Evolutionary conservation across 2,329 filamentous ascomycete species (phyloP), one percentile per base, ranked within the genome.

Genomic region (Aspergillus fumigatus): DNA sequence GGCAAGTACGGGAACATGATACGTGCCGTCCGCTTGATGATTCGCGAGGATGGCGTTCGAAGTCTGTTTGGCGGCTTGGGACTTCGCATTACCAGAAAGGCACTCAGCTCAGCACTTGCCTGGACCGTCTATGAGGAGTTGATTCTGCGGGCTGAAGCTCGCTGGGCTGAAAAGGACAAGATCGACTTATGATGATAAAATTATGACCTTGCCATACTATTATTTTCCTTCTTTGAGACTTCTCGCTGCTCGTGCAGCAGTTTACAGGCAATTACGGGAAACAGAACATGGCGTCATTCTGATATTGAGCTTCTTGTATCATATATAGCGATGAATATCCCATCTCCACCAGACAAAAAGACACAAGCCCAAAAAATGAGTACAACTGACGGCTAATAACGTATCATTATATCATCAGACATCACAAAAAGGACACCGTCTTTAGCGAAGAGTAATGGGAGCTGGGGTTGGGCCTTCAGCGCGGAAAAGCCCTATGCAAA

Each of bases 101-200:
- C 92, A 4, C 76, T 97, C 48, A 97, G 92, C 73, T 93, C 89
- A 52, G 94, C 94, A n/a, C 80, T 97, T 64, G 93, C 93, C 7
- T 99, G 94, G 94, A 97, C 93, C 9, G 81, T 97, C 43, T 99
- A 99, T 70, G 94, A 99, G 77, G 93, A 97, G 73, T 75, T 97
- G 65, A 88, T 97, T 60, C 80, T 92, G 58, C 82, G 89, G 65
- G 88, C 88, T 1, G 85, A 87, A 72, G 75, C 65, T 50, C 65
- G 67, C 32, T 75, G 72, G 73, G 69, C 68, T 23, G 64, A 65
- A 29, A 65, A 69, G 27, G 59, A 61, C 32, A 60, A 68, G 48
- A 67, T 66, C 43, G 26, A 47, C 14, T 23, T 47, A 47, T 47
- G 21, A 47, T 17, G 43, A 47, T 11, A 47, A 8, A 3, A 11